Percentiles rank a stretch among this genome's conserved stretches.
Conservation (phyloP, 768 basidiomycete species). For the Psilocybe tampanensis region DNA sequence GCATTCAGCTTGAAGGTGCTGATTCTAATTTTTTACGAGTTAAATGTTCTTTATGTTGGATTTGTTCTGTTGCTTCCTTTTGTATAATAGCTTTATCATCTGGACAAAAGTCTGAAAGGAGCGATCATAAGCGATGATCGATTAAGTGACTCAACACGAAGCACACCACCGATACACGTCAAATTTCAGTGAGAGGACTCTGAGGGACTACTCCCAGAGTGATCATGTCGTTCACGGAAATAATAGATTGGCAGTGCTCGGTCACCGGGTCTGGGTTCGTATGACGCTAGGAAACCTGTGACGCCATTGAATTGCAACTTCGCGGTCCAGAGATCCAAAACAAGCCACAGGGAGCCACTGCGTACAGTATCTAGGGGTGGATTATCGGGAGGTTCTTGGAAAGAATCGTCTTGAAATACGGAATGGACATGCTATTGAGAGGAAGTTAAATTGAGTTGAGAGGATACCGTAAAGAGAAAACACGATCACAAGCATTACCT, state of each 20-base stretch:
- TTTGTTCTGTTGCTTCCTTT: background rate
- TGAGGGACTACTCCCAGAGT: background rate
- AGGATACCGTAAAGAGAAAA: background rate
- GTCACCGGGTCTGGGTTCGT: background rate
- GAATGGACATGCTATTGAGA: background rate
- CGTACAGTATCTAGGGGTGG: background rate
- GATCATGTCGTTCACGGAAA: background rate
- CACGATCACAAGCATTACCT: background rate
- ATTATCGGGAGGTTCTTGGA: background rate
- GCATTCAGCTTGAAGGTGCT: slow-evolving; percentile 10
- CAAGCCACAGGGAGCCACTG: background rate
- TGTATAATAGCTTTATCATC: background rate
- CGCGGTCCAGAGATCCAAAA: background rate
- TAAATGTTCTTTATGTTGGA: background rate
- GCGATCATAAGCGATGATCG: too few relatives aligned
- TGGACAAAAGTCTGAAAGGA: too few relatives aligned
- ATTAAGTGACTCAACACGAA: too few relatives aligned
- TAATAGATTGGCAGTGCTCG: background rate
- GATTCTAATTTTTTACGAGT: background rate
- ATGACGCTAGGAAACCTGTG: background rate
- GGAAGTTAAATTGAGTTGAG: background rate
- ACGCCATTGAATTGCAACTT: background rate
- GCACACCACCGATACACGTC: too few relatives aligned
- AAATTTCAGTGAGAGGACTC: too few relatives aligned
- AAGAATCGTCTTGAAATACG: background rate